Conservation (phyloP, 495 filamentous ascomycete genomes). For the Xylaria castorea region DNA sequence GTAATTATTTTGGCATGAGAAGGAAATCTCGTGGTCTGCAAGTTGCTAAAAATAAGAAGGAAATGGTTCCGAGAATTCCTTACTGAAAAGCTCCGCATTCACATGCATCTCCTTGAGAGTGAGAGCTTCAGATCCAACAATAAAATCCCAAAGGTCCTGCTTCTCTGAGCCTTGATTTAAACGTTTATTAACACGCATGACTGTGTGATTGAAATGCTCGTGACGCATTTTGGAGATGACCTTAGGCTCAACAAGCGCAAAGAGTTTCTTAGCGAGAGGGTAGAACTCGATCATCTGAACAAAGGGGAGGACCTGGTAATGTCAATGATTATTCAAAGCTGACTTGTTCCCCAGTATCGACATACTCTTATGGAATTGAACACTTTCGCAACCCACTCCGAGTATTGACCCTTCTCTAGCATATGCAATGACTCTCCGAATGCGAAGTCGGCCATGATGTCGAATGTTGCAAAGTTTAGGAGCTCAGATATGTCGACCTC, state of each 20-base stretch:
- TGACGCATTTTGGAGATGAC: constrained; percentile 19
- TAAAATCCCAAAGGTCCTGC: constrained; percentile 19
- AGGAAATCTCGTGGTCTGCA: background rate
- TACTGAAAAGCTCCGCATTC: constrained; percentile 22
- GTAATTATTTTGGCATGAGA: background rate
- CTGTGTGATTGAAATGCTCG: constrained; percentile 22
- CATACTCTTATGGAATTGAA: constrained; percentile 17
- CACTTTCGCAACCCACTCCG: constrained; percentile 16
- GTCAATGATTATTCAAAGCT: background rate
- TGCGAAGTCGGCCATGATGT: constrained; percentile 56
- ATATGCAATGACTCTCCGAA: constrained; percentile 56
- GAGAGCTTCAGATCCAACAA: constrained; percentile 13
- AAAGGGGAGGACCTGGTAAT: constrained; percentile 9
- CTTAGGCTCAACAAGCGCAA: constrained; percentile 17
- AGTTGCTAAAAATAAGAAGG: too few species aligned
- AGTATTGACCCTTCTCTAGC: constrained; percentile 33
- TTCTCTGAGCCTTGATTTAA: constrained; percentile 2
- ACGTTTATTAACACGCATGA: constrained; percentile 19
- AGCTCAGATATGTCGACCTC: constrained; percentile 45
- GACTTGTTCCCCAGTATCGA: background rate
- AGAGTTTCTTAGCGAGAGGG: constrained; percentile 13
- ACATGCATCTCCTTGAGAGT: constrained; percentile 24
- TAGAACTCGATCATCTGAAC: constrained; percentile 23
- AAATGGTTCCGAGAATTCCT: background rate
- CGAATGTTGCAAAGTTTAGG: constrained; percentile 51